Base-by-base conservation (phyloP, 2,329 filamentous ascomycete genomes). In the Juglanconis juglandina region DNA sequence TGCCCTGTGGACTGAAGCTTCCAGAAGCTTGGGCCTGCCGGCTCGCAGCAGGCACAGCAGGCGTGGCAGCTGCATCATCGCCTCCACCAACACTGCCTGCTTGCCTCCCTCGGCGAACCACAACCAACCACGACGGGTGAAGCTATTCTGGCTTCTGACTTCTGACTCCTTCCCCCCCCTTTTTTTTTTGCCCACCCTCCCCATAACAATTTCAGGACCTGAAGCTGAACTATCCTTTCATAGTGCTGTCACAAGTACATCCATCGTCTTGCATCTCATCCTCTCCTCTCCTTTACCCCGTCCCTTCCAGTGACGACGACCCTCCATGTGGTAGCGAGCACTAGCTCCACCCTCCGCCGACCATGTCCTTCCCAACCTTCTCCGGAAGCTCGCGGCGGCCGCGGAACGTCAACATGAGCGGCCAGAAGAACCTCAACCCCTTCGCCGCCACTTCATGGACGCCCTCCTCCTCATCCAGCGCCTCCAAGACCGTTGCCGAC, bases 321-420 rank as follows among this genome's bases (percentile, higher is more conserved):
- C 42, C 39, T 56, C 53, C 3, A 56, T 56, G 51, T 52, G 53
- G 49, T 52, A 32, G 42, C 54, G 30, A 60, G 33, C 17, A 24
- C 9, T 32, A 34, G 46, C 49, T 30, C 37, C 33, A 13, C 14
- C 53, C 50, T 14, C 53, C 55, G 60, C 57, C 71, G 13, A 71
- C 67, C 71, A 97, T 97, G 94, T 58, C 55, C 39, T 96, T 95
- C 77, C 88, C 90, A 63, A 92, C 90, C 57, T 99, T 99, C 77
- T 95, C 91, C 32, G 95, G 95, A 68, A 91, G 79, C 75, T 91
- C 92, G 68, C 88, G 91, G 70, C 90, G 91, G 66, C 88, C 89
- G 63, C 88, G 95, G 66, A 93, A 97, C 73, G 92, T 98, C 72
- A 97, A 98, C 76, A 87, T 99, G 63, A 95, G 92, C 66, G 95